Percentiles rank a stretch among this genome's conserved stretches.
phyloP scores from a whole-genome alignment of 768 basidiomycete genomes.

The Leccinum subgranulosum region DNA sequence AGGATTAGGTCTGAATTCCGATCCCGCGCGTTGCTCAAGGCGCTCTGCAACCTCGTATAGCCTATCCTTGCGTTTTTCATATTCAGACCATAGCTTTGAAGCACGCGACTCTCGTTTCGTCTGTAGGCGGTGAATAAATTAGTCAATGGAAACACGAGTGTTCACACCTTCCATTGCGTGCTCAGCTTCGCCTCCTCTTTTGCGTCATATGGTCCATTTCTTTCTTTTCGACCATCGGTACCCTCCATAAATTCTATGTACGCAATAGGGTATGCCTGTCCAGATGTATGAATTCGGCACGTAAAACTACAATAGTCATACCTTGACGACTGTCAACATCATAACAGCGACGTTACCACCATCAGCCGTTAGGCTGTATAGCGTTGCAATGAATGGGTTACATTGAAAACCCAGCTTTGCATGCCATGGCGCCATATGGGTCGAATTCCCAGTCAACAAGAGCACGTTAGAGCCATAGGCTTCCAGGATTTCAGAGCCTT shows the following conservation, averaged over 20 bases:
- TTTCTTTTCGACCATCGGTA: constrained; percentile 44
- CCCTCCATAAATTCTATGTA: constrained; percentile 68
- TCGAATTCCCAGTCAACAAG: constrained; percentile 76
- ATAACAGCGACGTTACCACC: constrained; percentile 77
- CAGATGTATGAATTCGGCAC: background rate
- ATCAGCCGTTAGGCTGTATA: constrained; percentile 75
- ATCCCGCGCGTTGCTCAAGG: constrained; percentile 55
- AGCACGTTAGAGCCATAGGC: constrained; percentile 69
- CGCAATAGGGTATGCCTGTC: constrained; percentile 68
- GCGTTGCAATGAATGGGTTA: constrained; percentile 65
- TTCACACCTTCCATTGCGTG: constrained; percentile 69
- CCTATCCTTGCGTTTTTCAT: constrained; percentile 51
- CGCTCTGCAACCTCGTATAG: constrained; percentile 65
- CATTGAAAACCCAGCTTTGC: constrained; percentile 77
- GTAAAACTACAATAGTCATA: constrained; percentile 20
- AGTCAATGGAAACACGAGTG: background rate
- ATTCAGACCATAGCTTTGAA: constrained; percentile 51
- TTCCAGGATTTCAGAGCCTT: constrained; percentile 80
- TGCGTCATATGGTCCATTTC: constrained; percentile 64
- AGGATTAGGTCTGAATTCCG: constrained; percentile 37
- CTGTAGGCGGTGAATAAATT: constrained; percentile 34
- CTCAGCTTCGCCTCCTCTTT: constrained; percentile 61
- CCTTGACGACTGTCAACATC: constrained; percentile 72
- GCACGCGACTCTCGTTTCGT: constrained; percentile 56
- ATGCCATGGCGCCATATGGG: constrained; percentile 86